These are phyloP conservation scores for Euphrasia arctica DNA, from an alignment of 305 asterid species.

Conservation along the genomic window DNA sequence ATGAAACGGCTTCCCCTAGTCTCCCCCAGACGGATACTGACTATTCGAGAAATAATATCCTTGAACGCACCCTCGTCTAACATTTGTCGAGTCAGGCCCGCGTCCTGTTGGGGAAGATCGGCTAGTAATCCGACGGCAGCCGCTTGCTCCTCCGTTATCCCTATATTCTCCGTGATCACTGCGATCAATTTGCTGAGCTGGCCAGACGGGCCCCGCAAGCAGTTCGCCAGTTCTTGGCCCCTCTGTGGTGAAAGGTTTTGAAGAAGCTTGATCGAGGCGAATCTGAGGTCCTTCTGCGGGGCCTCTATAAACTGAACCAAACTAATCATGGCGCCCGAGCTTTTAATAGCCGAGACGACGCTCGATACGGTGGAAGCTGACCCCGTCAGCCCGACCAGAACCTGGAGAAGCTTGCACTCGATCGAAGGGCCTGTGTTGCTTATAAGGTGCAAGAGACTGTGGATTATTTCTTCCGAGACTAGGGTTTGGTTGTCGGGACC, in stretches of 20 bases:
- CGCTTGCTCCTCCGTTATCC: constrained; percentile 88
- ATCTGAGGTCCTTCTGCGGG: constrained; percentile 72
- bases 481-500: constrained; percentile 79
- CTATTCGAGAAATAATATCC: constrained; percentile 50
- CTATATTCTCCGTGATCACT: constrained; percentile 60
- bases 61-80: constrained; percentile 71
- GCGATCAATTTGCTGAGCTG: constrained; percentile 69
- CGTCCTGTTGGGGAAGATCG: constrained; percentile 82
- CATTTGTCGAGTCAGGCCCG: constrained; percentile 75
- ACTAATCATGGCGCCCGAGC: constrained; percentile 83
- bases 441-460: constrained; percentile 73
- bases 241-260: constrained; percentile 79
- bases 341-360: constrained; percentile 74
- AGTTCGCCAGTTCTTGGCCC: constrained; percentile 79
- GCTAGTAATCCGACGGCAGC: constrained; percentile 83
- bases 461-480: constrained; percentile 79
- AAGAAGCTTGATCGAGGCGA: constrained; percentile 81
- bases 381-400: constrained; percentile 87
- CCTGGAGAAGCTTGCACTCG: constrained; percentile 88
- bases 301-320: constrained; percentile 95
- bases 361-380: constrained; percentile 52
- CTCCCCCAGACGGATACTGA: constrained; percentile 68
- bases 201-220: constrained; percentile 70
- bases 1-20: constrained; percentile 73
- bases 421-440: constrained; percentile 96